Conservation (phyloP, 1,284 basidiomycete species). For the Caloboletus firmus region DNA sequence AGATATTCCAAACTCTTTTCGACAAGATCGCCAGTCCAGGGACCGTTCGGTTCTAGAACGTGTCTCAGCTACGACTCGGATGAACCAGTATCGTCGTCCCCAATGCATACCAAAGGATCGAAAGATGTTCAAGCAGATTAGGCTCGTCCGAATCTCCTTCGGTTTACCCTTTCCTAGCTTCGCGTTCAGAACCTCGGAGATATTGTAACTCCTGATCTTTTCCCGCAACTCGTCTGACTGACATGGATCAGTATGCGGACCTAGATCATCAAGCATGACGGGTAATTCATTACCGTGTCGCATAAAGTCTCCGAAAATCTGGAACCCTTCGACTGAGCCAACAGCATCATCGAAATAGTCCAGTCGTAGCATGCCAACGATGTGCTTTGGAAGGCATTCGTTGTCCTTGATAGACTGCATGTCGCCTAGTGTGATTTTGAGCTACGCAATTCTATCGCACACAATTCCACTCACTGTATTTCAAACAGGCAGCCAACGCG, state of each 20-base stretch:
- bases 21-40: constrained; percentile 17
- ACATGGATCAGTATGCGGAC: constrained; percentile 1
- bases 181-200: constrained; percentile 15
- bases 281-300: constrained; percentile 12
- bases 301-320: constrained; percentile 28
- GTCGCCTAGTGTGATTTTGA: constrained; percentile 11
- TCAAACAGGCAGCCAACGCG: constrained; percentile 17
- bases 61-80: neutral
- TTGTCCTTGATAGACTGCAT: constrained; percentile 15
- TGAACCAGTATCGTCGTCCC: neutral
- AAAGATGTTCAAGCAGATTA: constrained; percentile 28
- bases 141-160: constrained; percentile 23
- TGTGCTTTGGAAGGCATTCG: constrained; percentile 12
- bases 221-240: constrained; percentile 18
- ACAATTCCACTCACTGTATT: constrained; percentile 8
- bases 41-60: constrained; percentile 3
- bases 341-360: constrained; percentile 33
- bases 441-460: neutral
- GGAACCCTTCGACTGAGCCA: constrained; percentile 30
- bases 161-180: constrained; percentile 17
- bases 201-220: constrained; percentile 11
- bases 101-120: constrained; percentile 13
- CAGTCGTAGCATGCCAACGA: constrained; percentile 23
- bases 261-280: neutral
- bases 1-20: constrained; percentile 12